Base-by-base conservation (phyloP, 176 grass and related monocot genomes). In the Musa troglodytarum region DNA sequence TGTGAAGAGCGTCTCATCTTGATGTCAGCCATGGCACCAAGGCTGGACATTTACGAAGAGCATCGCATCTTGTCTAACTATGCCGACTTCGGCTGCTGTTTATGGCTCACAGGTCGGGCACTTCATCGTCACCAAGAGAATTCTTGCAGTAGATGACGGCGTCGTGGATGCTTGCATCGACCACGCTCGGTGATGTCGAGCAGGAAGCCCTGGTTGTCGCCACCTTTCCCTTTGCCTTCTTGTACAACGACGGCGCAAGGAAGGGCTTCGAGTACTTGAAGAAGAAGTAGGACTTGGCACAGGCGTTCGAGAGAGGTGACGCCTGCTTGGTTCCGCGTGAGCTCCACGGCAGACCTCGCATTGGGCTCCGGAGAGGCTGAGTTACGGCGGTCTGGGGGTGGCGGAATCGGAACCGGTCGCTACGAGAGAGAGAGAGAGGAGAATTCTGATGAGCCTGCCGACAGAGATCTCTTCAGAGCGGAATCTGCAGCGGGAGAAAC, bases 141-240 rank as follows among this genome's bases (percentile, higher is more conserved):
- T 73, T 79, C 63, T 87, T 90, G 76, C 88, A 87, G 69, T 84
- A 69, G 26, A 84, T 57, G 69, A 87, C 79, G 15, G 79, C 81
- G 21, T 84, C 88, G 26, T 50, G 66, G 76, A 87, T 77, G 11
- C 16, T 74, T 79, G 71, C 24, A 17, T 61, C n/a, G 15, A 34
- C 79, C 0, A n/a, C 2, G 29, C 23, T 84, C 70, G 13, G 34
- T 43, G 34, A 43, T 43, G 34, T 54, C 71, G 24, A 3, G 58
- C 8, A 15, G 28, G 8, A 57, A 12, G 12, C 34, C 34, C 34
- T 21, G 55, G 61, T 53, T 43, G 10, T 73, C 16, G 43, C 58
- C 26, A 19, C 19, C n/a, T 73, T 0, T 56, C 81, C n/a, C 49
- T 55, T 11, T 5, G 76, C 65, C 68, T 63, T 88, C 34, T 68